These are phyloP conservation scores for Trichoderma koningii DNA, from an alignment of 2,329 filamentous ascomycete species.

Conservation along the genomic window DNA sequence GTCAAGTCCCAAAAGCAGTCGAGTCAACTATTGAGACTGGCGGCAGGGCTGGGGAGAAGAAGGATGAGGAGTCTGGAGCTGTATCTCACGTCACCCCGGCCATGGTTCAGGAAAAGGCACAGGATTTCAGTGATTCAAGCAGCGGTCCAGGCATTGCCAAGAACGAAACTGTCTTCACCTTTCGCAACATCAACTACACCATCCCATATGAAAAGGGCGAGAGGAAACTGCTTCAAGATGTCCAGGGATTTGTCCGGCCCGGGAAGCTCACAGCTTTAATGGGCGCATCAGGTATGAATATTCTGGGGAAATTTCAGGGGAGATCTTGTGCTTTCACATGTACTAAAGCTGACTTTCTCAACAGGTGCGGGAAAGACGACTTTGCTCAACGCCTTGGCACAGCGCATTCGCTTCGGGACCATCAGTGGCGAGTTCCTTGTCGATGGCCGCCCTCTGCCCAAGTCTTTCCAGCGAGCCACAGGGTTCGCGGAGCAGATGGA, in stretches of 20 bases:
- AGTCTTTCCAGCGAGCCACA: constrained; percentile 77
- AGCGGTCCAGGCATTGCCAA: constrained; percentile 54
- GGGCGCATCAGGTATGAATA: constrained; percentile 53
- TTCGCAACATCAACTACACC: constrained; percentile 53
- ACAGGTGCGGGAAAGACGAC: constrained; percentile 68
- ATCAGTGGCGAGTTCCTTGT: constrained; percentile 78
- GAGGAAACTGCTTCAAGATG: constrained; percentile 71
- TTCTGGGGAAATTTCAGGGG: background rate
- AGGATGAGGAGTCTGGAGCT: constrained; percentile 53
- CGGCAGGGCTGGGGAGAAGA: constrained; percentile 40
- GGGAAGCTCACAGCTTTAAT: constrained; percentile 80
- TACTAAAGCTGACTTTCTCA: background rate
- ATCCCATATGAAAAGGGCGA: constrained; percentile 61
- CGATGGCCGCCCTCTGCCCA: constrained; percentile 69
- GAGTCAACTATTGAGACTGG: constrained; percentile 59
- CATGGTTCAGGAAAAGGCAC: constrained; percentile 47
- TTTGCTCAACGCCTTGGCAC: constrained; percentile 71
- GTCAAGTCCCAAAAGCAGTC: constrained; percentile 61
- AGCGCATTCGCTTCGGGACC: constrained; percentile 74
- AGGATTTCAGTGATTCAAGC: constrained; percentile 36
- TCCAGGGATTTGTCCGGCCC: constrained; percentile 83
- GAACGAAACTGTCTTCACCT: constrained; percentile 62
- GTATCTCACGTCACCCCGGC: constrained; percentile 59
- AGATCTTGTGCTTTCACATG: too few relatives aligned
- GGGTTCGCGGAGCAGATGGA: constrained; percentile 69